Base-by-base conservation (phyloP, 192 early-diverging fungal species). In the Coemansia sp. region DNA sequence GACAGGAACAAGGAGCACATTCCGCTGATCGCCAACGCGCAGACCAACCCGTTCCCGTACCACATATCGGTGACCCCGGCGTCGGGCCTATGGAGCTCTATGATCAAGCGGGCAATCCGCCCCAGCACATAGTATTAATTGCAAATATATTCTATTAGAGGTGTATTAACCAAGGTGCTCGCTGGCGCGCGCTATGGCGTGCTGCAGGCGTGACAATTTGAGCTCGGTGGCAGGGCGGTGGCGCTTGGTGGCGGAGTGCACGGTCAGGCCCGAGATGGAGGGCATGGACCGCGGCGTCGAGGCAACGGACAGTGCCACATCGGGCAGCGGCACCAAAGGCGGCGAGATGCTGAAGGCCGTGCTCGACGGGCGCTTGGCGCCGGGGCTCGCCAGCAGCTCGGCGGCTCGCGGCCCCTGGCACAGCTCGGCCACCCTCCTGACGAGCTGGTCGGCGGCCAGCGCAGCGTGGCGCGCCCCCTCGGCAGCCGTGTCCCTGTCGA, bases 61-160 rank as follows among this genome's bases (percentile, higher is more conserved):
- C 79, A 82, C 66, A 82, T 82, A 27, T 53, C 63, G 17, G 66
- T 82, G 3, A 69, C 71, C 0, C 71, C 79, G 9, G 60, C 65
- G 4, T 65, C 79, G 1, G 79, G 79, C 6, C 51, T 82, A 7
- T 82, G 79, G 79, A 71, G 68, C 53, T 77, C 74, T n/a, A 82
- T 82, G 79, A 70, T 82, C 57, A 82, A 82, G 41, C 70, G 79
- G 0, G 79, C 79, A 16, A 82, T 82, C 14, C 75, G 68, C 19
- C 74, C 79, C 3, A 60, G 70, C 34, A 59, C 60, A 1, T 66
- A 66, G 13, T 73, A 62, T 40, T 5, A 4, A 17, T 31, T 2
- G 19, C 14, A 13, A 4, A 29, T 31, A 56, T 54, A 31, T 54
- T 16, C 16, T 17, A 54, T 13, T 54, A 59, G 6, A 39, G 8